Evolutionary conservation across 495 filamentous ascomycete species (phyloP).

Genomic region (Cudoniella acicularis): DNA sequence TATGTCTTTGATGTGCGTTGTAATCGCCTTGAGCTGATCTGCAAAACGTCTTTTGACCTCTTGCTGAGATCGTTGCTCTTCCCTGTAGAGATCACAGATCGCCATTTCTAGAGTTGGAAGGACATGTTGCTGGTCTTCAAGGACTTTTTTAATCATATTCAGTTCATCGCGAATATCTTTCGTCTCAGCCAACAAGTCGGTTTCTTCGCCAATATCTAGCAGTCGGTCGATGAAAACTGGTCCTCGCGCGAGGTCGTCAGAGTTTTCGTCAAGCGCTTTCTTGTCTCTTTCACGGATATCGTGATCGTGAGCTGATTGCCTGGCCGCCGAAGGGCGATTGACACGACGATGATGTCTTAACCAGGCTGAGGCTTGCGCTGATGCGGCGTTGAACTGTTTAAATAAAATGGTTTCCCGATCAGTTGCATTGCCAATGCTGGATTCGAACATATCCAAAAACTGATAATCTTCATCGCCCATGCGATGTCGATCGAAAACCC

Average conservation of each 20-base stretch:
- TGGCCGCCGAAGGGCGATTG: conserved; percentile 31
- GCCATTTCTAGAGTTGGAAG: conserved; percentile 50
- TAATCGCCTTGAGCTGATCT: conserved; percentile 59
- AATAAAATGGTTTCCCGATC: conserved; percentile 63
- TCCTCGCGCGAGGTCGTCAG: conserved; percentile 23
- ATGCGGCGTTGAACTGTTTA: conserved; percentile 59
- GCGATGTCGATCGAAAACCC: conserved; percentile 61
- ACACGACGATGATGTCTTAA: conserved; percentile 55
- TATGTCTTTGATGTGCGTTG: conserved; percentile 60
- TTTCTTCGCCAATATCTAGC: conserved; percentile 66
- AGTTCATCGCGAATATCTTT: conserved; percentile 73
- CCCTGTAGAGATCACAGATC: conserved; percentile 44
- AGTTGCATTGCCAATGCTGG: conserved; percentile 60
- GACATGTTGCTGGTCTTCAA: conserved; percentile 55
- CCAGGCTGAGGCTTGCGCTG: conserved; percentile 57
- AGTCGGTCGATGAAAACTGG: conserved; percentile 60
- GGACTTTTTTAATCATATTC: conserved; percentile 63
- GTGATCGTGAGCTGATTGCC: conserved; percentile 11
- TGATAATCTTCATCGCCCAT: conserved; percentile 61
- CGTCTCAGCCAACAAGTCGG: conserved; percentile 58
- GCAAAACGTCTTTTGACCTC: conserved; percentile 57
- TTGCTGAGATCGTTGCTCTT: conserved; percentile 44
- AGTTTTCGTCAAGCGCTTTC: conserved; percentile 3
- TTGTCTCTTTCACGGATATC: conserved; percentile 25
- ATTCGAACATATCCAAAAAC: conserved; percentile 72